Evolutionary conservation across 192 early-diverging fungal species (phyloP), one percentile per base, ranked within the genome.

Genomic region (Chytriomyces confervae): DNA sequence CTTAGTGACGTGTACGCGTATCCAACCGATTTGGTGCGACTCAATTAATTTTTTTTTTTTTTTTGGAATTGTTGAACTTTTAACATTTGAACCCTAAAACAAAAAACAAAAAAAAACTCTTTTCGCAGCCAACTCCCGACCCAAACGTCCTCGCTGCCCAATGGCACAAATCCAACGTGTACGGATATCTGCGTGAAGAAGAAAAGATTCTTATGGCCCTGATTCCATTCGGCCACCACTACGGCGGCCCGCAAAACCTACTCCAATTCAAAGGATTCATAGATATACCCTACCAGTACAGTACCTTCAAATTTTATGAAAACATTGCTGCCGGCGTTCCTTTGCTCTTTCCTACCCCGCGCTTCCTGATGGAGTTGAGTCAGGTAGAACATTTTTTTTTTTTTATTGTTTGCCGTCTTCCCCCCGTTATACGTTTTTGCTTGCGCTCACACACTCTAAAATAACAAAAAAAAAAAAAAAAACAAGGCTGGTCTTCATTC

Each of bases 281-380:
- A 1, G 69, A 67, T 10, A 68, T 77, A 16, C 75, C 75, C 7
- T 77, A 77, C n/a, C 75, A 77, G 49, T 67, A 44, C 24, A 47
- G 29, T 9, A 77, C 75, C 18, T 68, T 77, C 66, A 77, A 77
- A 0, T 57, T 77, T 4, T 77, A 77, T 50, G 75, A 77, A 77
- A 77, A 77, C 45, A 69, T 77, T 29, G 69, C 66, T 3, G 9
- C 8, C 7, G 75, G 75, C 5, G 75, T 77, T 8, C 66, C 69
- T 1, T n/a, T 50, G 18, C 45, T 77, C 4, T 10, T 77, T 7
- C 75, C 75, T 8, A 46, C 75, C 5, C 50, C 66, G 5, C 50
- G 69, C 7, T 68, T 69, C 11, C 6, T 77, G 48, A 11, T 68
- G n/a, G 75, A 77, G 50, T 18, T 77, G 24, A 13, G 43, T 20